These are phyloP conservation scores for Globisporangium cylindrosporum DNA, from an alignment of 352 stramenopile species.

Conservation along the genomic window DNA sequence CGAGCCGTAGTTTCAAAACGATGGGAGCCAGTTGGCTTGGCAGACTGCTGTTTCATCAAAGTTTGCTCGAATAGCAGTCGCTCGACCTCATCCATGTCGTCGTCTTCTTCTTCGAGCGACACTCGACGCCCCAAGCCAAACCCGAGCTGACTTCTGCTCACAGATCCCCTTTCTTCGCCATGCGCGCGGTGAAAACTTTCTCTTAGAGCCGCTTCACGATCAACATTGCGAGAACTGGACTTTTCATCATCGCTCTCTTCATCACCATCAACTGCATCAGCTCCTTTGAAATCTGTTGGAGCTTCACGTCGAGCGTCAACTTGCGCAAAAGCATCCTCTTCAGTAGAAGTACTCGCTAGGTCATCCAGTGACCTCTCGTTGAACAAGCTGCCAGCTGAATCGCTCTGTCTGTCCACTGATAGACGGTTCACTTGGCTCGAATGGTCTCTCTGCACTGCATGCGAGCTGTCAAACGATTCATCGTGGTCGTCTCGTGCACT, in stretches of 20 bases:
- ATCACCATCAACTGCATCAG: neutral
- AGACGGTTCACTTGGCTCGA: neutral
- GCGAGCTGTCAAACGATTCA: conserved; percentile 11
- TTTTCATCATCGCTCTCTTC: conserved; percentile 4
- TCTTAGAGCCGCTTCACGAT: neutral
- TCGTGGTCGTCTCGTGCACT: conserved; percentile 15
- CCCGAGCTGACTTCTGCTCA: neutral
- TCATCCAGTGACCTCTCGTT: neutral
- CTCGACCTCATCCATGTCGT: conserved; percentile 15
- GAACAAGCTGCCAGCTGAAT: neutral
- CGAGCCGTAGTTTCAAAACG: no score
- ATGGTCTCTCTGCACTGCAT: neutral
- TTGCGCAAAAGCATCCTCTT: neutral
- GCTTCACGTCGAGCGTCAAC: neutral
- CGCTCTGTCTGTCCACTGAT: neutral
- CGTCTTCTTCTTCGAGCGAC: conserved; percentile 16
- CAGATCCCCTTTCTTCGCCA: neutral
- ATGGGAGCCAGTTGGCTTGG: no score
- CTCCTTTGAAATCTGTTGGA: neutral
- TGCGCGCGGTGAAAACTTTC: neutral
- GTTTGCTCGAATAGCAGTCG: conserved; percentile 2
- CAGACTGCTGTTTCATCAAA: conserved; percentile 16
- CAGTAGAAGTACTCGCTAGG: neutral
- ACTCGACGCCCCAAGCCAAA: neutral
- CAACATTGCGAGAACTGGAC: neutral